Base-by-base conservation (phyloP, 345 rosid genomes). In the Turnera subulata region DNA sequence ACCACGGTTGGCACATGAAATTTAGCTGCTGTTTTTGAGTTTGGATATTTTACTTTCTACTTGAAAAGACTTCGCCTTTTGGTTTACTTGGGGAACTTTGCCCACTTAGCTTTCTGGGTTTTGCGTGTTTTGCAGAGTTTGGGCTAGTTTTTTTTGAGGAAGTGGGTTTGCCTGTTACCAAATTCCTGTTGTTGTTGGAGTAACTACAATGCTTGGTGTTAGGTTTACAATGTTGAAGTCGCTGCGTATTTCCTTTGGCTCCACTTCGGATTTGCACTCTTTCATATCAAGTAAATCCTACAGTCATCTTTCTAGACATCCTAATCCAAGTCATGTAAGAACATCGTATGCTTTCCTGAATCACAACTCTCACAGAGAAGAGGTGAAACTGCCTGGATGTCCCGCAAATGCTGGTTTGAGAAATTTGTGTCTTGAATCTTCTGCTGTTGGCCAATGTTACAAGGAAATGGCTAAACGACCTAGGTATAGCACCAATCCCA, bases 151-250 rank as follows among this genome's bases (percentile, higher is more conserved):
- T 10, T 11, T 3, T 10, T 11, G 37, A 14, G 18, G 17, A 7
- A 18, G 0, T 11, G 17, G 18, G 5, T 54, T 56, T 24, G 12
- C n/a, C 16, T 0, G 32, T 50, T 60, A 38, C 33, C 11, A 14
- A 9, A 38, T 12, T 63, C 16, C 47, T 24, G 22, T 20, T 1
- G 1, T 38, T 11, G 22, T 50, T 32, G 18, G 26, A 21, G 65
- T 59, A 47, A 67, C 21, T 61, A n/a, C 32, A n/a, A 83, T 86
- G 87, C 71, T 76, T 48, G 77, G 77, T 48, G 45, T 56, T 68
- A 64, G 78, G 80, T 61, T 70, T 61, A 69, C 73, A 15, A 62
- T 61, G 46, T 76, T 79, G 45, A 78, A 60, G 46, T 71, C 78
- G 37, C 54, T 77, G 26, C 14, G 56, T 58, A 73, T 49, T 59